phyloP scores from a whole-genome alignment of 2,329 filamentous ascomycete species.

The Boeremia lycopersici region DNA sequence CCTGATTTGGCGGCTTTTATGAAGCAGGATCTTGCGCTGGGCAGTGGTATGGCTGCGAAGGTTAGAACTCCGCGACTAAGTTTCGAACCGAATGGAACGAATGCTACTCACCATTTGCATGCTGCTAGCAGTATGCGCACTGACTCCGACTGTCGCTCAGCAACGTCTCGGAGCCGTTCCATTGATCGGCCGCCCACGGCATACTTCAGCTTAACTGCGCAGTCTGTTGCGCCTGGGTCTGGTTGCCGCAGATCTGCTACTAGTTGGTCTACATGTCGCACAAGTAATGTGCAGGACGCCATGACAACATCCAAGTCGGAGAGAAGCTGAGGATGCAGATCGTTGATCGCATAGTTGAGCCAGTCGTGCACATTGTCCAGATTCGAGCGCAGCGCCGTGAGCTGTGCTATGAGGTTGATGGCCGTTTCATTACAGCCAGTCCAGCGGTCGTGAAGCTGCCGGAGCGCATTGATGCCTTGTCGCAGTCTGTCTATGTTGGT shows the following conservation, averaged over 20 bases:
- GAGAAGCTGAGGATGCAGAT: slow-evolving; percentile 45
- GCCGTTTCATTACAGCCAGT: slow-evolving; percentile 37
- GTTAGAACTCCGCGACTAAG: slow-evolving; percentile 22
- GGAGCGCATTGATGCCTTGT: slow-evolving; percentile 39
- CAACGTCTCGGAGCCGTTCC: slow-evolving; percentile 39
- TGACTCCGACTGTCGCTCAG: slow-evolving; percentile 43
- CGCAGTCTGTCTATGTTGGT: slow-evolving; percentile 41
- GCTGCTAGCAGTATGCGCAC: slow-evolving; percentile 40
- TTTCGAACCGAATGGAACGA: background rate
- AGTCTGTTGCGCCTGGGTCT: slow-evolving; percentile 40
- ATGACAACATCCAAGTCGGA: slow-evolving; percentile 42
- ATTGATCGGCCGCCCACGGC: slow-evolving; percentile 39
- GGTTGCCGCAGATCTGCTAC: slow-evolving; percentile 35
- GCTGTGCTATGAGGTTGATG: slow-evolving; percentile 46
- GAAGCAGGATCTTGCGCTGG: slow-evolving; percentile 45
- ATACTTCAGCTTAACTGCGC: slow-evolving; percentile 42
- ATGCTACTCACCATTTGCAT: slow-evolving; percentile 35
- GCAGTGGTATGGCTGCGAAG: slow-evolving; percentile 39
- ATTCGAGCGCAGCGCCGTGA: slow-evolving; percentile 42
- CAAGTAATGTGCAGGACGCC: slow-evolving; percentile 38
- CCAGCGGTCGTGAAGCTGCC: slow-evolving; percentile 45
- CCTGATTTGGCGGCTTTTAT: slow-evolving; percentile 45
- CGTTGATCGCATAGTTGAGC: slow-evolving; percentile 41
- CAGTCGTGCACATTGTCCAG: slow-evolving; percentile 44
- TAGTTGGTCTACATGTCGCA: slow-evolving; percentile 37